Evolutionary conservation across 129 eudicot species (phyloP), one percentile per base, ranked within the genome.

Genomic region (Pulicaria dysenterica): DNA sequence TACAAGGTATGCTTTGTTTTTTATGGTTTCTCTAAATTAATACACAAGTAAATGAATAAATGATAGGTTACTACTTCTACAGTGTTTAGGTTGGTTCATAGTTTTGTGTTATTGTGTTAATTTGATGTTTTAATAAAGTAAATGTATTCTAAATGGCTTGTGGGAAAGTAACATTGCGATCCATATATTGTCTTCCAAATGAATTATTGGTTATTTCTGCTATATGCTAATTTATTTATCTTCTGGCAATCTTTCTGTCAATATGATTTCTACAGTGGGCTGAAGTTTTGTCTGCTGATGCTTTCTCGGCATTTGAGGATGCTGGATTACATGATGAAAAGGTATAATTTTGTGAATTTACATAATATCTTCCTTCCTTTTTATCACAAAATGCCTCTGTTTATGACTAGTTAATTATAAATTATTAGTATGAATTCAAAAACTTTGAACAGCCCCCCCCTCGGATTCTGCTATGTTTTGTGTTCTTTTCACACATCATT

Each of bases 241-340:
- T 60, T 17, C 45, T 72, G 65, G 49, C 45, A 65, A 50, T 46
- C 37, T 70, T 46, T 10, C 13, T 72, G 4, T 17, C 47, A 48
- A 31, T 24, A 34, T 69, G 17, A 16, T 47, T 70, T 38, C 38
- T 86, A 84, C 88, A 87, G 95, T 90, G 96, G 96, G 96, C 96
- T 3, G 96, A 90, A 76, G 96, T 90, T 46, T 74, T 90, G 76
- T 90, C 96, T 79, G 96, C 96, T 56, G 96, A 90, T 85, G 95
- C 91, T 77, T 90, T 90, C 78, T 90, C 96, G 4, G 96, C 96
- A 4, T 90, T 90, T 76, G 96, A 90, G 74, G 96, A 90, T 81
- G 96, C 87, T 77, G 96, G 96, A 40, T 75, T 87, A 58, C 42
- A 87, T 64, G 77, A 90, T 61, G 87, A 85, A 15, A 82, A 85